Conservation (phyloP, 2,329 filamentous ascomycete species). For the Fusarium sp. region DNA sequence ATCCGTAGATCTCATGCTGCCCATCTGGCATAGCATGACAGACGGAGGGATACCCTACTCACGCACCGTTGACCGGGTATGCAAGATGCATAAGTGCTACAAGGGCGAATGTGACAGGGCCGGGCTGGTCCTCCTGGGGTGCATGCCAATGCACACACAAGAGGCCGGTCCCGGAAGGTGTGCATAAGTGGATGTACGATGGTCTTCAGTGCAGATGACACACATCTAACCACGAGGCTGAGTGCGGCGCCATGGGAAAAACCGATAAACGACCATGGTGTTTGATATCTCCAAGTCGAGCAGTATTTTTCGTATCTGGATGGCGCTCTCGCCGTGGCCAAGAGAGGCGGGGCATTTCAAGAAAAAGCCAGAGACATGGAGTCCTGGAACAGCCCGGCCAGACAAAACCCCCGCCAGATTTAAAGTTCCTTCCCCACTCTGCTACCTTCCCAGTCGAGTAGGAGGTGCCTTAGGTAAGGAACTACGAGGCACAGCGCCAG, state of each 20-base stretch:
- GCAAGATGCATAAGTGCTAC: conserved; percentile 44
- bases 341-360: conserved; percentile 1
- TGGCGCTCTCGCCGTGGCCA: not conserved
- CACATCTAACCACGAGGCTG: conserved; percentile 34
- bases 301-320: not conserved
- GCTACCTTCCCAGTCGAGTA: conserved; percentile 1
- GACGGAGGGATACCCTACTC: conserved; percentile 34
- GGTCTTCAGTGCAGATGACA: conserved; percentile 32
- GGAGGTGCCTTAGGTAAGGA: not conserved
- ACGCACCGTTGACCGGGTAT: conserved; percentile 43
- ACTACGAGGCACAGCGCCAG: not conserved
- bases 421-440: conserved; percentile 18
- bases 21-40: conserved; percentile 39
- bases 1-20: conserved; percentile 43
- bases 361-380: not conserved
- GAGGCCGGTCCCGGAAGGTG: conserved; percentile 26
- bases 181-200: conserved; percentile 39
- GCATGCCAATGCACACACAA: conserved; percentile 38
- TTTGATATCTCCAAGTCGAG: not conserved
- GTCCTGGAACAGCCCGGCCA: not conserved
- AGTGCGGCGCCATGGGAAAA: conserved; percentile 3
- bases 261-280: not conserved
- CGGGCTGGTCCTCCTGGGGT: conserved; percentile 37
- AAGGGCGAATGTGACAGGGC: conserved; percentile 36
- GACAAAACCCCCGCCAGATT: not conserved